Evolutionary conservation across 306 rosid species (phyloP), one percentile per base, ranked within the genome.

Genomic region (Pyrus bretschneideri): DNA sequence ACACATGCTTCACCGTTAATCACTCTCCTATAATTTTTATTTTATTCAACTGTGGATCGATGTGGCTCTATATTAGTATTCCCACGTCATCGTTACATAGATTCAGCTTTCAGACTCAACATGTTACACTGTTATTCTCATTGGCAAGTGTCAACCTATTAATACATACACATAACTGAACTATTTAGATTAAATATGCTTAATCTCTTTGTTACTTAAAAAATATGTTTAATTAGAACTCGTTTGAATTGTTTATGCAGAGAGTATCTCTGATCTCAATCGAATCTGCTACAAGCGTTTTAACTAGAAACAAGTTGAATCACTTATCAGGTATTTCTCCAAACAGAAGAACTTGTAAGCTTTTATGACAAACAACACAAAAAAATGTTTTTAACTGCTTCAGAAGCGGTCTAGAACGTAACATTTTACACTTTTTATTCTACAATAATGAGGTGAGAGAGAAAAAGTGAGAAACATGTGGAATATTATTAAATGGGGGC

Each of bases 1-100:
- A 51, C 75, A 55, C 76, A 72, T 72, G 76, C 22, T 38, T 9
- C 25, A 22, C 27, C 67, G 67, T 38, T 38, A 58, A 72, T 72
- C 23, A 55, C 76, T 71, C 64, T 31, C 10, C 38, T 14, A 4
- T 22, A 8, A 23, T 2, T 55, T 22, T 3, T 72, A 33, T 35
- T 72, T 27, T 72, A 72, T 30, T 18, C 63, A 33, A 6, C 22
- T n/a, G 11, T 21, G 27, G 44, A 31, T 25, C 27, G 27, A 25
- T 25, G 27, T 25, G 2, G 27, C 27, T 25, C 27, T 25, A 25
- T 25, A 25, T 25, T 25, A 25, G 2, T 25, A 25, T 25, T 25
- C 25, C 35, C 35, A 31, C 0, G 18, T 69, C 23, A 17, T 5
- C 23, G 1, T 45, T 9, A 0, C 6, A 29, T 17, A 8, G 38